Evolutionary conservation across 805 yeast genomes (phyloP), one percentile per base, ranked within the genome.

Genomic region (Ogataea pini): DNA sequence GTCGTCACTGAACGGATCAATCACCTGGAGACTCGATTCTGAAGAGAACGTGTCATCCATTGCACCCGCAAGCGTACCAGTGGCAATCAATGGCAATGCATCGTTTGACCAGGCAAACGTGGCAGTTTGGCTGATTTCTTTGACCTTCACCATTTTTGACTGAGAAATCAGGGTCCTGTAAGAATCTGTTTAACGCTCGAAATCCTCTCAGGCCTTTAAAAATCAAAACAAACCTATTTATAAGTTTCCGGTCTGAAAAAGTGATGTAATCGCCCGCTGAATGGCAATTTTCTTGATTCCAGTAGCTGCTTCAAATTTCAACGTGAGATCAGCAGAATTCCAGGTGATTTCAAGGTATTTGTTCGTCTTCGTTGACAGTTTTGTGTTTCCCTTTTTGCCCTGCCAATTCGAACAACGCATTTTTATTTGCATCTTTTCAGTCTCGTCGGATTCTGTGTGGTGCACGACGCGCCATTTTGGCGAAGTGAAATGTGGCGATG

Each of bases 61-160:
- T 12, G 97, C 95, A 7, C 98, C 98, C 0, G 98, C 91, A n/a
- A 89, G 86, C 0, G 97, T 86, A 18, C 97, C 99, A 1, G 96
- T 81, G 18, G 90, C 97, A 56, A 94, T 65, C 46, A 80, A 69
- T 14, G 97, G 97, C 52, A 82, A 70, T 36, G 75, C 67, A 57
- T 81, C 87, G 55, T 83, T 80, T 39, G 96, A 88, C 97, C 98
- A 92, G 37, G 98, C 96, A 71, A 94, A 89, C n/a, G 96, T 84
- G 44, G 97, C 91, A 12, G 97, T 88, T 58, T 89, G 78, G 53
- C 80, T 75, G 62, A 89, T 82, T 69, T 91, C 97, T 67, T 82
- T 80, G 57, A 94, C 76, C 70, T 89, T 89, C 59, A 89, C 92
- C 91, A 85, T 39, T 39, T 16, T 5, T 22, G 25, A 18, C 17